Percentiles rank a stretch among this genome's conserved stretches.
Conservation (phyloP, 495 filamentous ascomycete species). For the Trichocladium uniseriatum region DNA sequence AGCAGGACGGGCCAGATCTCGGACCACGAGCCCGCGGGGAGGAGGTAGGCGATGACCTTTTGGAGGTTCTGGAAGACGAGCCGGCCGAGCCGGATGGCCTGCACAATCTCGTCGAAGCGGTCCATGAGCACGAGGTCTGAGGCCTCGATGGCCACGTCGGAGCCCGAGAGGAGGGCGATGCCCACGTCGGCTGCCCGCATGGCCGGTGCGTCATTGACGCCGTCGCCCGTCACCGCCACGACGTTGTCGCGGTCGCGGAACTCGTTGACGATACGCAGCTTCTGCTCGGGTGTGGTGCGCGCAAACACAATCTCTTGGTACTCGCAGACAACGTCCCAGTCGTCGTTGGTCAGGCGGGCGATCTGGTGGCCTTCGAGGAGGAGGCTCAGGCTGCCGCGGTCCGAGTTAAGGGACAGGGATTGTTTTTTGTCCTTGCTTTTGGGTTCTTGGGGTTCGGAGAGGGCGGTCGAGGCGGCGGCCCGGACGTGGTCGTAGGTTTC, state of each 20-base stretch:
- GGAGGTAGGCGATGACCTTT: constrained; percentile 39
- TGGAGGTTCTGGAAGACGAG: constrained; percentile 60
- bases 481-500: background rate
- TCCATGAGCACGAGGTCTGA: constrained; percentile 75
- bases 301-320: constrained; percentile 46
- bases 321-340: constrained; percentile 50
- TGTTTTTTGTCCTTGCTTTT: too few relatives aligned
- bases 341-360: constrained; percentile 51
- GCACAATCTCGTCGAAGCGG: constrained; percentile 76
- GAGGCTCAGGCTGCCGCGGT: constrained; percentile 10
- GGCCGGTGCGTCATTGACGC: constrained; percentile 79
- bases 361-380: constrained; percentile 65
- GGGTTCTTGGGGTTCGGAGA: too few relatives aligned
- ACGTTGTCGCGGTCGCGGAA: constrained; percentile 52
- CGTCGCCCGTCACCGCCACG: constrained; percentile 84
- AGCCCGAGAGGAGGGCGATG: constrained; percentile 69
- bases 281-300: constrained; percentile 61
- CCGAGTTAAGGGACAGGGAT: constrained; percentile 20
- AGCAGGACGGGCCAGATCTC: constrained; percentile 16
- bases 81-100: constrained; percentile 52
- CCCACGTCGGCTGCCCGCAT: constrained; percentile 75
- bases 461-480: constrained; percentile 18
- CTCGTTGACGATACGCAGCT: constrained; percentile 59
- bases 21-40: constrained; percentile 11
- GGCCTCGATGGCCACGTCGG: constrained; percentile 81